Conservation (phyloP, 441 rosid species). For the Euphorbia celastroides region DNA sequence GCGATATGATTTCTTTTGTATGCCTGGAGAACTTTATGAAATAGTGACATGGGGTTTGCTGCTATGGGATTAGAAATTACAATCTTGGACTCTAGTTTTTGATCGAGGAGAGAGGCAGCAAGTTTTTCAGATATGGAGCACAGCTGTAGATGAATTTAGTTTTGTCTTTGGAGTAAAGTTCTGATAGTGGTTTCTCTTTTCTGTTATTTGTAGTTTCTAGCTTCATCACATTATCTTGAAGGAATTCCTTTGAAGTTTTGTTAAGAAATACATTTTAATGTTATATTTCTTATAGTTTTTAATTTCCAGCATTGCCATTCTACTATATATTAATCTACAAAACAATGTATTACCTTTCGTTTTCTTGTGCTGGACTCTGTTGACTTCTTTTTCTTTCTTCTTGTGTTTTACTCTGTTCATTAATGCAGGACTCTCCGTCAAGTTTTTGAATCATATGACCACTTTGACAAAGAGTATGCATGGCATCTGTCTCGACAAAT, state of each 20-base stretch:
- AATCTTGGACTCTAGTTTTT: neutral
- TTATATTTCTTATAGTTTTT: neutral
- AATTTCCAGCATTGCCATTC: neutral
- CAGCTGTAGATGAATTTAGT: neutral
- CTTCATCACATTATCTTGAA: neutral
- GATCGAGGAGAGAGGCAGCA: neutral
- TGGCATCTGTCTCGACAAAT: conserved; percentile 95
- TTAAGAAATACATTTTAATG: neutral
- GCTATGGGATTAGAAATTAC: neutral
- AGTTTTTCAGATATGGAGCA: neutral
- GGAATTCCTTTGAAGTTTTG: neutral
- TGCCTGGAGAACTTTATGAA: neutral
- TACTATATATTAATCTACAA: neutral
- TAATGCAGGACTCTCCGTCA: conserved; percentile 81
- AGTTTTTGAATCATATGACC: conserved; percentile 76
- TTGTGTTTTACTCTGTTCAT: neutral
- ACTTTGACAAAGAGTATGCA: conserved; percentile 72
- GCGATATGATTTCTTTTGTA: neutral
- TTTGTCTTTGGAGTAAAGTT: neutral
- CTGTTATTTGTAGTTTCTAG: neutral
- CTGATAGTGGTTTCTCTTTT: neutral
- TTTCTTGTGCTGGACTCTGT: neutral
- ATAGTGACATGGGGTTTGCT: neutral
- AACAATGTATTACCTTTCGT: neutral
- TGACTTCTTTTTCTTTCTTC: conserved; percentile 3